A percentile compares a stretch with the other conserved stretches of the same genome.
Evolutionary conservation across 176 grass and related monocot genomes (phyloP).

Genomic region (Cocos nucifera): DNA sequence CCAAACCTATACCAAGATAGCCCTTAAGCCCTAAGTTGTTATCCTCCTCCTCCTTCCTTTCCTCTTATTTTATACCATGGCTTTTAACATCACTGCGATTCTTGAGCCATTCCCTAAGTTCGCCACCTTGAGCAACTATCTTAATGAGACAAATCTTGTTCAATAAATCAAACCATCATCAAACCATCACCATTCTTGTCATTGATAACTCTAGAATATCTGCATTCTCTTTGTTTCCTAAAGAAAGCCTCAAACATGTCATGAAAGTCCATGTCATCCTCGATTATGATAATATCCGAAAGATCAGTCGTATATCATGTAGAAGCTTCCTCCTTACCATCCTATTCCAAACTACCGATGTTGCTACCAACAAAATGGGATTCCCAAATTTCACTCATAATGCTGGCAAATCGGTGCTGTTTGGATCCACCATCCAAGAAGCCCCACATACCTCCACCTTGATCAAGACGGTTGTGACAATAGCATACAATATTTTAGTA

Average conservation of each 20-base stretch:
- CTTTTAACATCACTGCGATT: neutral
- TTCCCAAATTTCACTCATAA: neutral
- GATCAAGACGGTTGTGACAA: neutral
- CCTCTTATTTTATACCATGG: neutral
- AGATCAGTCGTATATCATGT: neutral
- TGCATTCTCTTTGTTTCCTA: neutral
- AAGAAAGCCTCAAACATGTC: neutral
- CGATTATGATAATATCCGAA: neutral
- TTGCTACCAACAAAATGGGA: neutral
- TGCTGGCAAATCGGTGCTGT: neutral
- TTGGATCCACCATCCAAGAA: neutral
- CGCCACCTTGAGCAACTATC: neutral
- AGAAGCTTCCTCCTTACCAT: neutral
- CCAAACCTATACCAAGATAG: no score
- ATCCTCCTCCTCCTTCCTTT: neutral
- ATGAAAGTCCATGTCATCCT: conserved; percentile 3
- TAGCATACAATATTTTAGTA: neutral
- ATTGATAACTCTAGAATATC: neutral
- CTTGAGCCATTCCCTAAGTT: neutral
- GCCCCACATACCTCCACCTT: neutral
- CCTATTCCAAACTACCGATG: neutral
- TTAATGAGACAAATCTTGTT: neutral
- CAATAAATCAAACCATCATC: neutral
- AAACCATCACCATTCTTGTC: conserved; percentile 2
- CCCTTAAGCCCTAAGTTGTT: neutral